Evolutionary conservation across 805 yeast species (phyloP), one percentile per base, ranked within the genome.

Genomic region (Yarrowia hollandica): DNA sequence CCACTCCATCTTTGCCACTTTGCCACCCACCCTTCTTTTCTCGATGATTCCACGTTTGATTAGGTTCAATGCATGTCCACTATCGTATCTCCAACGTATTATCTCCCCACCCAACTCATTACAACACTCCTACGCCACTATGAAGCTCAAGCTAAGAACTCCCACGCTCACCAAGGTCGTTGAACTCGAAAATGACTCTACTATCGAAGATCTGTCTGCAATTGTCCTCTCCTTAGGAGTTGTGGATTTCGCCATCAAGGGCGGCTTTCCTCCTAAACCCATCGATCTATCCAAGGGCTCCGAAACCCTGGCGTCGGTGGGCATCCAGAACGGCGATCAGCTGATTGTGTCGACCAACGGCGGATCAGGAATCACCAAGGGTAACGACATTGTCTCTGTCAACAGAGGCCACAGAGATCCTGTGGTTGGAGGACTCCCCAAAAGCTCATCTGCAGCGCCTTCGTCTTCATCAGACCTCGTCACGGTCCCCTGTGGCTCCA

Each of bases 201-300:
- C 72, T 0, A 25, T 79, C 1, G 60, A 60, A 1, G 74, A 73
- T 11, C 67, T 81, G 18, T 21, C 72, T 4, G 60, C 61, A 3
- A 52, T 52, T 1, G 64, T 61, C 9, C 41, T 70, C n/a, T 59
- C 52, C 2, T 60, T 26, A 0, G 19, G 62, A 15, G 59, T 64
- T 3, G 48, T 58, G 16, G 67, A 61, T 22, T 52, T 52, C n/a
- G 12, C 42, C 34, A 68, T 84, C 55, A 78, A 79, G 61, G 70
- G 64, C 44, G 90, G 91, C 2, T 85, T 78, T 66, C 92, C 91
- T 0, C 88, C 88, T 1, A 78, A 74, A 61, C 62, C 70, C 1
- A 60, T 84, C 1, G 74, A 72, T 22, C 60, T 76, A 7, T 60
- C 62, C 5, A 68, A 68, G 21, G 62, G 60, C 10, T 34, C 50